Evolutionary conservation across 2,329 filamentous ascomycete genomes (phyloP), one percentile per base, ranked within the genome.

Genomic region (Cephalotrichum gorgonifer): DNA sequence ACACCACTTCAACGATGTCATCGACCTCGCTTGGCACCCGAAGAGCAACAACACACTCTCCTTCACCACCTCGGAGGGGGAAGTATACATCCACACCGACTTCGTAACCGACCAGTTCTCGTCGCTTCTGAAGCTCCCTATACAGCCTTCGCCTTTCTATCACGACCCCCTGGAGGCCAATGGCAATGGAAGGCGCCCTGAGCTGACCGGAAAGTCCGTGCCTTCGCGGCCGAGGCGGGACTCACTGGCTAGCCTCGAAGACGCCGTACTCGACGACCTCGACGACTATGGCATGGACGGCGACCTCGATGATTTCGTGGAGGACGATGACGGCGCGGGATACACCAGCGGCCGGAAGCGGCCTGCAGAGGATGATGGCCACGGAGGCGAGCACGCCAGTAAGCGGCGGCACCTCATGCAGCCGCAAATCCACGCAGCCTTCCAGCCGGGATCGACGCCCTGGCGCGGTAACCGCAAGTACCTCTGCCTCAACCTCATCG

Each of bases 401-500:
- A 81, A 81, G 58, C 70, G 76, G 8, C 65, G 67, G 8, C 71
- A 73, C 44, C 58, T 77, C 7, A 56, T 67, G 48, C 57, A 80
- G 54, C 83, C 89, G 1, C 76, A 81, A 56, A 41, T 50, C 22
- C 94, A 98, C 57, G 80, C 85, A 48, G 70, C 91, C 2, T 95
- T 98, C 63, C 94, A 98, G 63, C 52, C 91, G 0, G 91, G 93
- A 1, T 90, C 89, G 48, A 98, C 93, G 0, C 91, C 91, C 0
- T 98, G 93, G 94, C 81, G 88, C 53, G 93, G 93, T 2, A 93
- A 95, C 63, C 78, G 93, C 54, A 88, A 91, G 61, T 95, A 98
- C 61, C 76, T 98, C 1, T 95, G 88, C 60, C 77, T 97, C 38
- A 97, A 97, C 61, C 71, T 98, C 51, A 87, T 90, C 48, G 93